Conservation (phyloP, 805 yeast genomes). For the Ogataea wickerhamii region DNA sequence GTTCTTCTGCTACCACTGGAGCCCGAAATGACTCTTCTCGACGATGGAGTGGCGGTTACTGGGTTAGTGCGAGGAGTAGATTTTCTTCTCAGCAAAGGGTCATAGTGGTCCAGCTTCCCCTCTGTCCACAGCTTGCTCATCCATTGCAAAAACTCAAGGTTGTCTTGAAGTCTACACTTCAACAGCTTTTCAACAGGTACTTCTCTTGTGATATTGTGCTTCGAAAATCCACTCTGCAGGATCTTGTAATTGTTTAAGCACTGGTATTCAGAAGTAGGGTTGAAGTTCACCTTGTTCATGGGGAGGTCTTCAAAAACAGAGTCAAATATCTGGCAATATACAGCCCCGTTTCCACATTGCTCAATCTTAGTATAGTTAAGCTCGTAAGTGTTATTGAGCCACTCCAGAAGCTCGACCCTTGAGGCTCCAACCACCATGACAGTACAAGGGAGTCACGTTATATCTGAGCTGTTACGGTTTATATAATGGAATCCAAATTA, state of each 20-base stretch:
- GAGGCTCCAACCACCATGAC: slow-evolving; percentile 59
- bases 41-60: slow-evolving; percentile 8
- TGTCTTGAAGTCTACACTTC: slow-evolving; percentile 90
- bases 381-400: slow-evolving; percentile 75
- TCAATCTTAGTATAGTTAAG: slow-evolving; percentile 75
- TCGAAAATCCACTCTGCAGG: slow-evolving; percentile 74
- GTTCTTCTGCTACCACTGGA: slow-evolving; percentile 22
- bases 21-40: slow-evolving; percentile 16
- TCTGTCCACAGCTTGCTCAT: slow-evolving; percentile 79
- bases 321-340: slow-evolving; percentile 89
- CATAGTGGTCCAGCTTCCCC: slow-evolving; percentile 67
- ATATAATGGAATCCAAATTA: too few species aligned
- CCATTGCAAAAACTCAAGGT: slow-evolving; percentile 94
- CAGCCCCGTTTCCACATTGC: slow-evolving; percentile 95
- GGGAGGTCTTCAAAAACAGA: slow-evolving; percentile 81
- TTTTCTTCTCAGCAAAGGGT: slow-evolving; percentile 59
- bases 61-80: slow-evolving; percentile 8
- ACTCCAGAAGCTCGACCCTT: slow-evolving; percentile 74
- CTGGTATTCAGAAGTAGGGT: slow-evolving; percentile 70
- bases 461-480: too few species aligned
- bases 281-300: slow-evolving; percentile 70
- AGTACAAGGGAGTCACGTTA: too few species aligned
- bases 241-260: slow-evolving; percentile 78
- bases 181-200: slow-evolving; percentile 79
- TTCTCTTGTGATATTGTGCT: slow-evolving; percentile 64